Evolutionary conservation across 371 early-diverging fungal genomes (phyloP), one percentile per base, ranked within the genome.

Genomic region (Synchytrium microbalum): DNA sequence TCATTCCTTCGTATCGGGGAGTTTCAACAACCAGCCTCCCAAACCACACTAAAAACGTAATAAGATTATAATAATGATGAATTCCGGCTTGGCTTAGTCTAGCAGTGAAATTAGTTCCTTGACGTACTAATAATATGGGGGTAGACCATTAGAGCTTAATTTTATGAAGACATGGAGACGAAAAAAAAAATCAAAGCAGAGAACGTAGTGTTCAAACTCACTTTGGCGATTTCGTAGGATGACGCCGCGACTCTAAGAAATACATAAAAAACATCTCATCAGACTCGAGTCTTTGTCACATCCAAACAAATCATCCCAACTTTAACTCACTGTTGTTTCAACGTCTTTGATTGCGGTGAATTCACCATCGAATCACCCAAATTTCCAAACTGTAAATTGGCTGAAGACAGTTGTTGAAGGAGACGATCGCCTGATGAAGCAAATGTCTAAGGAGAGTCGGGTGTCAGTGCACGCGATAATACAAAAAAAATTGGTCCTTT

Each of bases 191-290:
- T 0, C 31, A 60, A 53, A 56, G 32, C 16, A 26, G 59, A 56
- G 26, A 54, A 63, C 10, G 46, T 2, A 16, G 51, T 58, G 30
- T 25, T 3, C 2, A 58, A 5, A 55, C 54, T 0, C 38, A 53
- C 61, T 3, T 92, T 92, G 13, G 94, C 95, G 70, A 96, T 91
- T 68, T 96, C 95, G 71, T 92, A 92, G 26, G 88, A 78, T 13
- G 89, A 91, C 63, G 88, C 86, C 14, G 92, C 92, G 60, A 96
- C 46, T 38, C 46, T 38, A 38, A 5, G 19, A 5, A 38, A 38
- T 10, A 38, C 10, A 5, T 19, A 38, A 38, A 38, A 38, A 38
- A 5, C 5, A 10, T 38, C 46, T 5, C 19, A 38, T 38, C 46
- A 38, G 10, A 38, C 19, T 19, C 46, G 19, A 38, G 10, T 10